phyloP scores from a whole-genome alignment of 2,329 filamentous ascomycete species.

The Dryadomyces quercivorus region DNA sequence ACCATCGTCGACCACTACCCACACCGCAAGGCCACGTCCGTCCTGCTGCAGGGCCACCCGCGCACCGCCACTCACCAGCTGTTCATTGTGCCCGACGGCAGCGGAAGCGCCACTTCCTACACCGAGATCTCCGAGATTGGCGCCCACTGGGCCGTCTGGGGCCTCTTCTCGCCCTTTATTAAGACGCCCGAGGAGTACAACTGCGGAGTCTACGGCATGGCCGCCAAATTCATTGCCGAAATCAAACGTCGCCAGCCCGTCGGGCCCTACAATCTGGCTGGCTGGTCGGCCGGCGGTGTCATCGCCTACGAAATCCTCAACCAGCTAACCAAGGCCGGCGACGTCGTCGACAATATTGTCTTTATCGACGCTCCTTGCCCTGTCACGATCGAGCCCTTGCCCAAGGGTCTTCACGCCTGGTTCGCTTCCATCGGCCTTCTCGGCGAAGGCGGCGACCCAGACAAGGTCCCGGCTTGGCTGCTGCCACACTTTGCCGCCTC shows the following conservation, averaged over 20 bases:
- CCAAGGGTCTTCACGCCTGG: constrained; percentile 52
- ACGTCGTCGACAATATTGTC: constrained; percentile 46
- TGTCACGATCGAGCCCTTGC: constrained; percentile 55
- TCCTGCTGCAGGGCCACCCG: constrained; percentile 37
- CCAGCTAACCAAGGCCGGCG: constrained; percentile 44
- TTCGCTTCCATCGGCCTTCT: constrained; percentile 62
- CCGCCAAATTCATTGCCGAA: constrained; percentile 52
- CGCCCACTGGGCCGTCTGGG: constrained; percentile 33
- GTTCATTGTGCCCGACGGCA: constrained; percentile 44
- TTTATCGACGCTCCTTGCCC: constrained; percentile 57
- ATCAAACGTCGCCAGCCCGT: constrained; percentile 58
- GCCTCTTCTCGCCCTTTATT: constrained; percentile 60
- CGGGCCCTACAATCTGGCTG: constrained; percentile 56
- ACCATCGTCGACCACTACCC: constrained; percentile 29
- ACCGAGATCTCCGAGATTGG: constrained; percentile 43
- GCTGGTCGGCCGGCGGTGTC: constrained; percentile 69
- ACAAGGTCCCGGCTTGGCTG: constrained; percentile 59
- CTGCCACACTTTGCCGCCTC: constrained; percentile 61
- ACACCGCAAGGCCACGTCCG: constrained; percentile 35
- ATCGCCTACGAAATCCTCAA: constrained; percentile 56
- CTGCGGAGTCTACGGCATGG: constrained; percentile 53
- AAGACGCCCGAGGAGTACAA: constrained; percentile 53
- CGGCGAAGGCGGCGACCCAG: constrained; percentile 40
- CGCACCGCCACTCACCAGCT: constrained; percentile 33
- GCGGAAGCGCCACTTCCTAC: constrained; percentile 55